Base-by-base conservation (phyloP, 2,329 filamentous ascomycete genomes). In the Aureobasidium sp. region DNA sequence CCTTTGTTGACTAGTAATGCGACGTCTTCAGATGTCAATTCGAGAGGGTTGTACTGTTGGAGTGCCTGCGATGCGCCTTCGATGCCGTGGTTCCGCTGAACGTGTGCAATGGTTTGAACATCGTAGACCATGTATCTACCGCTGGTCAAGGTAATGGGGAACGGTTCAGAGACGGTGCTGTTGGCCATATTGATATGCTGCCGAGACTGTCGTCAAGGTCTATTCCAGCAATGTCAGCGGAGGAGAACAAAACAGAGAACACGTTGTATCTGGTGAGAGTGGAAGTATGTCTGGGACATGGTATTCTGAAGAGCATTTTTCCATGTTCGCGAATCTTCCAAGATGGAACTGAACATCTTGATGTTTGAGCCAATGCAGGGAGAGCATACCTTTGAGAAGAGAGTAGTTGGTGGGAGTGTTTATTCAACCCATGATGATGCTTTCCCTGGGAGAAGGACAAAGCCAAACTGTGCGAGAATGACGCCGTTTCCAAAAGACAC, bases 61-160 rank as follows among this genome's bases (percentile, higher is more conserved):
- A 92, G 91, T 61, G 90, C 87, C 75, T 97, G 92, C 1, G 94
- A 93, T 34, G 96, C 85, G 8, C 90, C 91, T 70, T 89, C 92
- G 68, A 96, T 91, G 72, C 90, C 86, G 77, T 96, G 83, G 68
- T 85, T 80, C 64, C 89, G 85, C 66, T 94, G 89, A 64, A 96
- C 80, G 72, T 87, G 83, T 68, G 88, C 86, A 62, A 91, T 88
- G 65, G 86, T 85, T 71, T 91, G 84, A 68, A 91, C 84, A 72
- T 96, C 91, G 79, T 97, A 97, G 67, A 99, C 80, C 64, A 97
- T 84, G 77, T 93, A 97, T 66, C 89, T 87, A 67, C 87, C 86
- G 53, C 86, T 86, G 64, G 96, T 85, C 71, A 84, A 82, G 66
- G 90, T 93, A 70, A 97, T 94, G 64, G 90, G 86, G 65, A 96